phyloP scores from a whole-genome alignment of 768 basidiomycete genomes.

The Boletus speciosus region DNA sequence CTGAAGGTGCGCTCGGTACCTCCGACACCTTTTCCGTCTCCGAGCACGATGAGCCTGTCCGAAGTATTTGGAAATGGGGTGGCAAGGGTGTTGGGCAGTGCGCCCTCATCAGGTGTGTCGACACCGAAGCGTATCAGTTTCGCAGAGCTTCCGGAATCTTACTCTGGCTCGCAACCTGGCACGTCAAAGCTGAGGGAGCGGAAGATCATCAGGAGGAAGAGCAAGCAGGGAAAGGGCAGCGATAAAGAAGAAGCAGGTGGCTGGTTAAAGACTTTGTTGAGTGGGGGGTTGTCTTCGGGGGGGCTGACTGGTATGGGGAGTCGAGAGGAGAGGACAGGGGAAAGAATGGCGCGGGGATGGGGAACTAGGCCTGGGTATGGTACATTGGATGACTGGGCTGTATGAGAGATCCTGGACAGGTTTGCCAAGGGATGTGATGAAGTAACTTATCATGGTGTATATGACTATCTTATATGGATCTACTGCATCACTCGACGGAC shows the following conservation, averaged over 20 bases:
- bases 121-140: constrained; percentile 80
- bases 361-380: constrained; percentile 40
- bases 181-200: constrained; percentile 35
- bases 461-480: constrained; percentile 1
- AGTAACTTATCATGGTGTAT: constrained; percentile 14
- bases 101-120: constrained; percentile 48
- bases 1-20: constrained; percentile 39
- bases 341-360: constrained; percentile 50
- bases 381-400: constrained; percentile 55
- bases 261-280: constrained; percentile 24
- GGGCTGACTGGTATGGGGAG: constrained; percentile 16
- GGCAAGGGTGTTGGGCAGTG: constrained; percentile 33
- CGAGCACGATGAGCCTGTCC: constrained; percentile 24
- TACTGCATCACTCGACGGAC: background rate
- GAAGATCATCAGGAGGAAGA: constrained; percentile 28
- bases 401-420: constrained; percentile 27
- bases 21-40: constrained; percentile 36
- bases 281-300: constrained; percentile 24
- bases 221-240: constrained; percentile 34
- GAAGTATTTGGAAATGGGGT: constrained; percentile 29
- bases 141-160: constrained; percentile 69
- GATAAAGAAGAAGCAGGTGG: constrained; percentile 22
- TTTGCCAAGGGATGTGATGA: background rate
- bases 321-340: constrained; percentile 50
- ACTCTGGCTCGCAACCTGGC: constrained; percentile 38